A percentile compares a stretch with the other conserved stretches of the same genome.
Evolutionary conservation across 148 eudicot species (phyloP).

Genomic region (Rhododendron molle): DNA sequence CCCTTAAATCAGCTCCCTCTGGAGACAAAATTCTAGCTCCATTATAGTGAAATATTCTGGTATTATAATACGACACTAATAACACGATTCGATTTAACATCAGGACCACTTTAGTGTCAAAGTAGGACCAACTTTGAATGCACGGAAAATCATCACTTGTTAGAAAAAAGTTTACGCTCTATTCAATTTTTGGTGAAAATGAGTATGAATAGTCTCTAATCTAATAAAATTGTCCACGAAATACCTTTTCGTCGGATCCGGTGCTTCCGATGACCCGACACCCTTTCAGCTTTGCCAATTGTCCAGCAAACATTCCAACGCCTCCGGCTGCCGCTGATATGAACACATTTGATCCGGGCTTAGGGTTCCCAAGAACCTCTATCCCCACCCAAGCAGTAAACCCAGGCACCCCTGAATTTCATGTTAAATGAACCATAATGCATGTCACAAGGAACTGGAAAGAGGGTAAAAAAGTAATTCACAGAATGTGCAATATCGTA

Average conservation of each 20-base stretch:
- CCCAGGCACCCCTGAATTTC: slow-evolving; percentile 31
- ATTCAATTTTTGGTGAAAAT: too few species aligned
- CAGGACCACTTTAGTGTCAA: background rate
- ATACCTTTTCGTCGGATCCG: slow-evolving; percentile 37
- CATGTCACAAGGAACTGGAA: background rate
- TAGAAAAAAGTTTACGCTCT: too few species aligned
- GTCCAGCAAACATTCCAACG: slow-evolving; percentile 41
- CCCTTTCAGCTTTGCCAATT: slow-evolving; percentile 37
- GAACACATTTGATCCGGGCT: slow-evolving; percentile 34
- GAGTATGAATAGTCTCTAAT: too few species aligned
- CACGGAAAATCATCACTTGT: too few species aligned
- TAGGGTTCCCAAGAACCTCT: slow-evolving; percentile 24
- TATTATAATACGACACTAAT: background rate
- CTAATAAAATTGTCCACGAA: background rate
- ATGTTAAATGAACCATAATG: background rate
- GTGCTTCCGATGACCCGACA: slow-evolving; percentile 37
- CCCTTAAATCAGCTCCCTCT: too few species aligned
- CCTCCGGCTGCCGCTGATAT: slow-evolving; percentile 42
- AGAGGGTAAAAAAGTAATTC: background rate
- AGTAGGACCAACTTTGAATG: too few species aligned
- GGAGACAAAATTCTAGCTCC: too few species aligned
- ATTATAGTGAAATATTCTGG: too few species aligned
- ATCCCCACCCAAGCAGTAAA: slow-evolving; percentile 42
- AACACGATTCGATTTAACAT: too few species aligned
- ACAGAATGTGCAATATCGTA: background rate